Percentiles rank a stretch among this genome's conserved stretches.
phyloP scores from a whole-genome alignment of 202 grass and related monocot genomes.

The Brachypodium distachyon region DNA sequence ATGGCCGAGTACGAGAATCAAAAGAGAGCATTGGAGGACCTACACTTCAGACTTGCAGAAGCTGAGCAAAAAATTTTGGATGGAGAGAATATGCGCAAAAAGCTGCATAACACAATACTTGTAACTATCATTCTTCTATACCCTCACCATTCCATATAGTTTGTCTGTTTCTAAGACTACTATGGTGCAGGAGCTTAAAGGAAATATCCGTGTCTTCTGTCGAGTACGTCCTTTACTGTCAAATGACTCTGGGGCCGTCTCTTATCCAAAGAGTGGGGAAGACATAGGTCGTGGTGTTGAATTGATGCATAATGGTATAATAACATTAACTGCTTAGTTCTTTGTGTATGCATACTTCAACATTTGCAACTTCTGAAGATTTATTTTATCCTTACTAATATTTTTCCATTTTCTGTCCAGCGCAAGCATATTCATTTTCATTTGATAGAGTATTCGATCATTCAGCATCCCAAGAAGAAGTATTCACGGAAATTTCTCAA shows the following conservation, averaged over 20 bases:
- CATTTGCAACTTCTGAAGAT: background rate
- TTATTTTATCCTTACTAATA: background rate
- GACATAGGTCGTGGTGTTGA: conserved; percentile 60
- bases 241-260: conserved; percentile 51
- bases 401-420: conserved; percentile 24
- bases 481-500: conserved; percentile 94
- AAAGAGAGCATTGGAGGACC: conserved; percentile 44
- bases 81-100: conserved; percentile 76
- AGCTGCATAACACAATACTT: conserved; percentile 76
- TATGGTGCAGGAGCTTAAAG: conserved; percentile 72
- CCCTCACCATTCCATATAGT: background rate
- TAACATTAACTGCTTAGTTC: background rate
- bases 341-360: background rate
- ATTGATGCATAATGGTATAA: conserved; percentile 51
- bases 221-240: conserved; percentile 56
- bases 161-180: background rate
- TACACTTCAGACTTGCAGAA: conserved; percentile 44
- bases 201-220: conserved; percentile 91
- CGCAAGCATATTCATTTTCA: conserved; percentile 70
- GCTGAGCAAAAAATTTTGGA: conserved; percentile 71
- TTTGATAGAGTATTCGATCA: conserved; percentile 86
- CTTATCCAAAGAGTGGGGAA: conserved; percentile 73
- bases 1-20: conserved; percentile 53
- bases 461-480: conserved; percentile 65
- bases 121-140: conserved; percentile 20